Percentiles rank a stretch among this genome's conserved stretches.
Conservation (phyloP, 495 filamentous ascomycete genomes). For the Antarctomyces pellizariae region DNA sequence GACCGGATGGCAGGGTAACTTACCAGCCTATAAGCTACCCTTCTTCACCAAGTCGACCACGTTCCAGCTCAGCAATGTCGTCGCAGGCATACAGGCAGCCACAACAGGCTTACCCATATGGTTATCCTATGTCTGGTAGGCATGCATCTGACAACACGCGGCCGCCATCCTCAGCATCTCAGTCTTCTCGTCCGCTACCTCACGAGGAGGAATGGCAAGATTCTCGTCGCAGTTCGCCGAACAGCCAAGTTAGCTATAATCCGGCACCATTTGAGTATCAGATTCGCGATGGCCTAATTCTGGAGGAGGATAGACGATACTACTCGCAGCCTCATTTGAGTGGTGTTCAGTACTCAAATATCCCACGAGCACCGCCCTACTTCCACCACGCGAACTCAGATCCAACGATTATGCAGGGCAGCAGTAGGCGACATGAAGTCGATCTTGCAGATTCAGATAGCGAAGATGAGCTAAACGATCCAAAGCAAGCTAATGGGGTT, state of each 20-base stretch:
- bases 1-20: constrained; percentile 8
- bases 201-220: constrained; percentile 10
- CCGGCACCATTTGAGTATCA: constrained; percentile 11
- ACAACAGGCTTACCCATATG: constrained; percentile 4
- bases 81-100: constrained; percentile 4
- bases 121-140: constrained; percentile 3
- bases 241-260: constrained; percentile 6
- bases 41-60: constrained; percentile 12
- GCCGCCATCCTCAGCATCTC: constrained; percentile 10
- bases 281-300: too few relatives aligned
- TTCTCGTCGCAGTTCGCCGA: constrained; percentile 9
- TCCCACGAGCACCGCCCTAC: too few relatives aligned
- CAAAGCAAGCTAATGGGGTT: too few relatives aligned
- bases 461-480: too few relatives aligned
- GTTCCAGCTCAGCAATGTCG: constrained; percentile 10
- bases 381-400: too few relatives aligned
- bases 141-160: constrained; percentile 9
- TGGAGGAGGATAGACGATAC: too few relatives aligned
- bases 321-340: too few relatives aligned
- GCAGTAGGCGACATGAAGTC: too few relatives aligned
- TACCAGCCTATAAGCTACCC: constrained; percentile 9
- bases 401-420: too few relatives aligned
- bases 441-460: too few relatives aligned
- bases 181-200: constrained; percentile 9
- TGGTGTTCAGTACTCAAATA: too few relatives aligned